Evolutionary conservation across 805 yeast genomes (phyloP).

Genomic region (Lachancea cidri): DNA sequence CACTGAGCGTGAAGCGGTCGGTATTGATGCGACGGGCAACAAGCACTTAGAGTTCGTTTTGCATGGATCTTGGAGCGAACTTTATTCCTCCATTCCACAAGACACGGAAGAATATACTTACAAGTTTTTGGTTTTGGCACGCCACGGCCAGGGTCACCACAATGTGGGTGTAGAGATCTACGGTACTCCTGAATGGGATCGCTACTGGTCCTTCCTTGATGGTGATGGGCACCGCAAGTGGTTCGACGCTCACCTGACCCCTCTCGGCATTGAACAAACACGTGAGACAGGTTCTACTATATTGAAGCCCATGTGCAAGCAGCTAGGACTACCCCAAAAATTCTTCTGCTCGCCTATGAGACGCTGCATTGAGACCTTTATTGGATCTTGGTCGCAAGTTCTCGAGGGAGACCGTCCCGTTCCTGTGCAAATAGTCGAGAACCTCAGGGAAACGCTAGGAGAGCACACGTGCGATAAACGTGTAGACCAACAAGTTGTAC

Average conservation of each 20-base stretch:
- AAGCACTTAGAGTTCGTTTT: conserved; percentile 17
- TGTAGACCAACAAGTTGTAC: conserved; percentile 19
- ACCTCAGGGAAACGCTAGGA: conserved; percentile 58
- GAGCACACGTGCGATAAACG: conserved; percentile 57
- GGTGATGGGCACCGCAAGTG: conserved; percentile 53
- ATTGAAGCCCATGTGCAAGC: conserved; percentile 18
- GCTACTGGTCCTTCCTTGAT: conserved; percentile 44
- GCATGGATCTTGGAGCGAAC: conserved; percentile 18
- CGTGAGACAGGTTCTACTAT: conserved; percentile 34
- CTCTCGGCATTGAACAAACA: conserved; percentile 53
- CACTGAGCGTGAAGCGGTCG: conserved; percentile 4
- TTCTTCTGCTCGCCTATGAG: conserved; percentile 62
- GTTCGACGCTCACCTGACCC: conserved; percentile 51
- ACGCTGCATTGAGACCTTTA: conserved; percentile 54
- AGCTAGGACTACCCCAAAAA: conserved; percentile 49
- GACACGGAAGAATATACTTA: conserved; percentile 18
- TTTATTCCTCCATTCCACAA: conserved; percentile 18
- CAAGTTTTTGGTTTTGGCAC: conserved; percentile 49
- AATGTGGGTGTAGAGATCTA: conserved; percentile 50
- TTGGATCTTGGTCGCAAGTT: conserved; percentile 50
- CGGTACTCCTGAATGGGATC: conserved; percentile 54
- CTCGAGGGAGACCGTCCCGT: conserved; percentile 36
- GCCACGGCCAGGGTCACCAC: conserved; percentile 72
- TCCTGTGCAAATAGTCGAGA: conserved; percentile 36
- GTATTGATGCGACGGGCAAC: conserved; percentile 14